phyloP scores from a whole-genome alignment of 2,329 filamentous ascomycete species.

The Coleophoma cylindrospora region DNA sequence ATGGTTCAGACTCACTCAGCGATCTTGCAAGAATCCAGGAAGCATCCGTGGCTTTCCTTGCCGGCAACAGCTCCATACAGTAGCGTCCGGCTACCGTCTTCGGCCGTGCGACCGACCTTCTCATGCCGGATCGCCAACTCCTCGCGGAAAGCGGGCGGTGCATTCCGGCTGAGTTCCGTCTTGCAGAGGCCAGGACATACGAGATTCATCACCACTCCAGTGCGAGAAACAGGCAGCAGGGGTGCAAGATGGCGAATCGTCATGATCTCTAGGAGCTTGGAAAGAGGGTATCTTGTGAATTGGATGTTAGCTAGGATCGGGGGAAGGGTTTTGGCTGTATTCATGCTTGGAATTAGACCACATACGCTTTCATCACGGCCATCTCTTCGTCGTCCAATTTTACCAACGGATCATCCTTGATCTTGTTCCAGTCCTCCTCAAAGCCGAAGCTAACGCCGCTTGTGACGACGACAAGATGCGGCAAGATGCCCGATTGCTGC shows the following conservation, averaged over 20 bases:
- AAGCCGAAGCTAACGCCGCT: slow-evolving; percentile 14
- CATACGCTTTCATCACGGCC: slow-evolving; percentile 9
- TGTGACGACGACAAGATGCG: slow-evolving; percentile 13
- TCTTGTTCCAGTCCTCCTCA: slow-evolving; percentile 10
- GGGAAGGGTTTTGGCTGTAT: background rate
- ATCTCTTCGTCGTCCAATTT: slow-evolving; percentile 11
- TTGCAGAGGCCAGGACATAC: slow-evolving; percentile 26
- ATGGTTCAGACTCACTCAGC: slow-evolving; percentile 7
- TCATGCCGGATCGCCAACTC: slow-evolving; percentile 5
- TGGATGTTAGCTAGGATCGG: slow-evolving; percentile 1
- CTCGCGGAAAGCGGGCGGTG: slow-evolving; percentile 6
- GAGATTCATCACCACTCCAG: slow-evolving; percentile 21
- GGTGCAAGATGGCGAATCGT: slow-evolving; percentile 18
- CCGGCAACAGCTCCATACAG: slow-evolving; percentile 23
- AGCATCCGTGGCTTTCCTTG: slow-evolving; percentile 22
- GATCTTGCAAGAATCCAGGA: slow-evolving; percentile 11
- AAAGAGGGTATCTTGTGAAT: slow-evolving; percentile 20
- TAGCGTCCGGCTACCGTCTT: slow-evolving; percentile 26
- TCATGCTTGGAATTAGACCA: background rate
- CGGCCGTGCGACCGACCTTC: slow-evolving; percentile 20
- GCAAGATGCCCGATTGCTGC: slow-evolving; percentile 11
- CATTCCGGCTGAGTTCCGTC: slow-evolving; percentile 20
- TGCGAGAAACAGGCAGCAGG: slow-evolving; percentile 14
- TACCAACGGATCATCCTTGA: slow-evolving; percentile 17
- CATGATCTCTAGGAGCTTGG: slow-evolving; percentile 23